phyloP scores from a whole-genome alignment of 257 asterid genomes.

The Leonotis leonurus region DNA sequence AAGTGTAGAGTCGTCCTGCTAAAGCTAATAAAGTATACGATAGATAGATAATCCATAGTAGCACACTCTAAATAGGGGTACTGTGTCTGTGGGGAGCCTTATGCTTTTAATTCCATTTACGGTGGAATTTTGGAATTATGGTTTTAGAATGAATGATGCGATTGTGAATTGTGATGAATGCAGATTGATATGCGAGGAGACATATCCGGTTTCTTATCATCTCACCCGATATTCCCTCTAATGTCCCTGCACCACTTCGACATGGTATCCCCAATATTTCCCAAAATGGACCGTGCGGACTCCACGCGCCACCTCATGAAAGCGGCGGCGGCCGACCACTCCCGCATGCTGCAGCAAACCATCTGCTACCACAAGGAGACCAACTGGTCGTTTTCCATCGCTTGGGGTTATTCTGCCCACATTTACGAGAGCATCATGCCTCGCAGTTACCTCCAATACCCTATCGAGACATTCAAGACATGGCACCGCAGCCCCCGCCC shows the following conservation, averaged over 20 bases:
- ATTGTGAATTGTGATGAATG: not conserved
- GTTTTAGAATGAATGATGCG: no score
- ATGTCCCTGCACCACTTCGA: slow-evolving; percentile 67
- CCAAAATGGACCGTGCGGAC: slow-evolving; percentile 28
- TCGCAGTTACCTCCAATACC: slow-evolving; percentile 29
- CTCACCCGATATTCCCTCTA: slow-evolving; percentile 44
- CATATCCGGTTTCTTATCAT: slow-evolving; percentile 52
- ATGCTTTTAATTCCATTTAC: no score
- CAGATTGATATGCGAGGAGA: slow-evolving; percentile 62
- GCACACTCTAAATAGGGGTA: no score
- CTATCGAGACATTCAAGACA: slow-evolving; percentile 45
- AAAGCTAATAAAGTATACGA: no score
- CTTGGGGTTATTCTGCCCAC: slow-evolving; percentile 54
- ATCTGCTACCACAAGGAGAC: slow-evolving; percentile 35
- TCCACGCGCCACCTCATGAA: slow-evolving; percentile 48
- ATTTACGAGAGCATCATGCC: slow-evolving; percentile 40
- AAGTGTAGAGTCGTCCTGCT: no score
- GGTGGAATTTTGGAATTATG: no score
- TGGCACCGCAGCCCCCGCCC: slow-evolving; percentile 30
- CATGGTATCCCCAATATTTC: slow-evolving; percentile 40
- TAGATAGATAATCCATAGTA: no score
- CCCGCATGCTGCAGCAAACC: slow-evolving; percentile 52
- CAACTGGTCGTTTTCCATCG: slow-evolving; percentile 53
- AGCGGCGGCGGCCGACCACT: slow-evolving; percentile 36
- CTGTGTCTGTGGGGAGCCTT: no score